Evolutionary conservation across 1,139 yeast species (phyloP), one percentile per base, ranked within the genome.

Genomic region (Magnusiomyces clavatus): DNA sequence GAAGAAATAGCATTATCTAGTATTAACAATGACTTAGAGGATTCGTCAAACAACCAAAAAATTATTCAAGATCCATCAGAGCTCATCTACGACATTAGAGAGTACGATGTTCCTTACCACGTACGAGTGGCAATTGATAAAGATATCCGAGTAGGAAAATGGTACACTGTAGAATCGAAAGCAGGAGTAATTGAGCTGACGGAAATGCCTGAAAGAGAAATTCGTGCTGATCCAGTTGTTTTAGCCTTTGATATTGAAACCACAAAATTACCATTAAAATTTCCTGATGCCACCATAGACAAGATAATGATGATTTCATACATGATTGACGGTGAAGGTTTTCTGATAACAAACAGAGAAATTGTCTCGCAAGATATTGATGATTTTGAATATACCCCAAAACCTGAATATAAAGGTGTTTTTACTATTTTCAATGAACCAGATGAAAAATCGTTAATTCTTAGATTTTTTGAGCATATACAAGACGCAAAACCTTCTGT

Each of bases 221-320:
- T 95, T 45, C 94, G 95, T 70, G 96, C 98, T 4, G 98, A 94
- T 65, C 98, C 98, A 0, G 97, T 94, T 11, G 92, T 94, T 4
- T 69, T 94, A 64, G 98, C 98, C 0, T 94, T 87, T 65, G 99
- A 94, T 77, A 94, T 94, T 52, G 99, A 94, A 73, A 94, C 99
- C 1, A 89, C 97, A 3, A 94, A 94, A 66, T 89, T 95, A 16
- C 97, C 98, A 1, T 76, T 94, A 54, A 94, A 94, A 65, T 94
- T 94, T 60, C 99, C 99, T 0, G 98, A 88, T 63, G 79, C 97
- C 3, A 75, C 85, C 19, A 75, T 86, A n/a, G 99, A 94, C 70
- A 95, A 88, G 68, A 78, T 94, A 46, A 94, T 94, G 97, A 94
- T 94, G 98, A 92, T 94, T 53, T 94, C 98, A 2, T 94, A 94